Evolutionary conservation across 1,284 basidiomycete genomes (phyloP).

Genomic region (Irpex rosettiformis): DNA sequence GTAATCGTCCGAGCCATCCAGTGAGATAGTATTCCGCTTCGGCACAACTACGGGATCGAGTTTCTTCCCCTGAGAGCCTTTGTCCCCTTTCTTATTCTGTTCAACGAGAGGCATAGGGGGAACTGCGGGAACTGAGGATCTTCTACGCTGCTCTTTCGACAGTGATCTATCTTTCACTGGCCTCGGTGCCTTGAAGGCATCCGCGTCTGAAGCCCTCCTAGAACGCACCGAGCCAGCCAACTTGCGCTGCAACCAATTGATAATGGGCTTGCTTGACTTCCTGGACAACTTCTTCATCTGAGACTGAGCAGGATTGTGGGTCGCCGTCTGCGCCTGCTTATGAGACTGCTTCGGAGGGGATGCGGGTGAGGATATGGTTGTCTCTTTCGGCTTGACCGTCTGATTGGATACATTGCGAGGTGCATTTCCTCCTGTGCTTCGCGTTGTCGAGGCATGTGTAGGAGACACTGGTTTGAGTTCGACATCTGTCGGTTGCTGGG

Average conservation of each 20-base stretch:
- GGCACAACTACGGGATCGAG: not conserved
- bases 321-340: not conserved
- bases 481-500: slow-evolving; percentile 12
- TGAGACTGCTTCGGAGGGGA: slow-evolving; percentile 9
- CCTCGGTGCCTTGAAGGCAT: slow-evolving; percentile 23
- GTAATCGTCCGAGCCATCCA: slow-evolving; percentile 54
- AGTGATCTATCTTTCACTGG: slow-evolving; percentile 19
- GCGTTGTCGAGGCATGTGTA: slow-evolving; percentile 1
- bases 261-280: slow-evolving; percentile 79
- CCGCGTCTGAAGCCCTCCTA: slow-evolving; percentile 38
- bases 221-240: slow-evolving; percentile 63
- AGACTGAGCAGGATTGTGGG: slow-evolving; percentile 23
- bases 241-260: slow-evolving; percentile 91
- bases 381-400: slow-evolving; percentile 14
- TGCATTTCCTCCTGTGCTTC: slow-evolving; percentile 1
- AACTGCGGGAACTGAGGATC: slow-evolving; percentile 24
- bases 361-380: slow-evolving; percentile 9
- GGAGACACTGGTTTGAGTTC: slow-evolving; percentile 3
- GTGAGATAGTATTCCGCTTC: slow-evolving; percentile 45
- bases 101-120: slow-evolving; percentile 21
- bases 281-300: slow-evolving; percentile 52
- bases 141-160: slow-evolving; percentile 27
- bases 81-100: slow-evolving; percentile 15
- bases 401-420: slow-evolving; percentile 11
- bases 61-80: not conserved